Conservation (phyloP, 345 rosid species). For the Boechera stricta region DNA sequence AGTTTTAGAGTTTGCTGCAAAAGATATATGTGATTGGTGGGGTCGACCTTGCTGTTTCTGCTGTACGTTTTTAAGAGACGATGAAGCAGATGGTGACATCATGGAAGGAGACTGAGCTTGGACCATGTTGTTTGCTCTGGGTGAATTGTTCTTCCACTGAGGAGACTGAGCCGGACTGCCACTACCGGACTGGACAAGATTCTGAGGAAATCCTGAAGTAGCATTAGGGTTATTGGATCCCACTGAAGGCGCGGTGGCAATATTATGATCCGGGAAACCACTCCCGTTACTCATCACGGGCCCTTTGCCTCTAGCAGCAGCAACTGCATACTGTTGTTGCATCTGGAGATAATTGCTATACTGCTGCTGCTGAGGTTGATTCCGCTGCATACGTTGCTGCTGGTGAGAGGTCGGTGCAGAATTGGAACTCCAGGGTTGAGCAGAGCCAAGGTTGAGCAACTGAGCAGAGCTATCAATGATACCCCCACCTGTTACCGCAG, state of each 20-base stretch:
- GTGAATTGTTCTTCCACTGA: constrained; percentile 71
- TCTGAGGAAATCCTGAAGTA: constrained; percentile 59
- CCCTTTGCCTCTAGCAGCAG: constrained; percentile 61
- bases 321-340: constrained; percentile 63
- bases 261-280: constrained; percentile 57
- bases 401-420: constrained; percentile 36
- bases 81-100: constrained; percentile 47
- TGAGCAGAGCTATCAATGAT: constrained; percentile 70
- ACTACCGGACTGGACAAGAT: constrained; percentile 60
- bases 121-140: constrained; percentile 44
- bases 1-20: constrained; percentile 65
- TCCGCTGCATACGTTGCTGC: constrained; percentile 50
- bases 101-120: constrained; percentile 59
- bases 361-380: constrained; percentile 45
- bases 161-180: constrained; percentile 60
- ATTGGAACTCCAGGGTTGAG: constrained; percentile 50
- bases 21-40: constrained; percentile 63
- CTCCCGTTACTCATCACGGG: constrained; percentile 61
- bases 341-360: constrained; percentile 57
- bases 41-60: constrained; percentile 69
- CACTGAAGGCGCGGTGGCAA: constrained; percentile 55
- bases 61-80: constrained; percentile 55
- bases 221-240: constrained; percentile 57
- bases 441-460: constrained; percentile 54
- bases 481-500: constrained; percentile 50